A percentile compares a stretch with the other conserved stretches of the same genome.
Conservation (phyloP, 106 monocot genomes). For the Apostasia shenzhenica region DNA sequence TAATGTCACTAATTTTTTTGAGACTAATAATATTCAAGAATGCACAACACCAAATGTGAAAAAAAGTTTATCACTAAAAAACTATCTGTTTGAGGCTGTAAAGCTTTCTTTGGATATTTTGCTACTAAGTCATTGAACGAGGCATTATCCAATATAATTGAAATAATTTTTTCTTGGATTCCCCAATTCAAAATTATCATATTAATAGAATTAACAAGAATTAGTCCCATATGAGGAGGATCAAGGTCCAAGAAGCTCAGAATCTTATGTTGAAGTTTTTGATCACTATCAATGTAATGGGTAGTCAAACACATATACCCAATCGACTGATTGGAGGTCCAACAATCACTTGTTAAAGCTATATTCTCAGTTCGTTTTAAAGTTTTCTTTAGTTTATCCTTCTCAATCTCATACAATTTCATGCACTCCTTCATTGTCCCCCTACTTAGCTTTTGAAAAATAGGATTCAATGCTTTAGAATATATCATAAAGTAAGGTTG, state of each 20-base stretch:
- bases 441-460: no score
- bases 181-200: neutral
- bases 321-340: constrained; percentile 15
- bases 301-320: neutral
- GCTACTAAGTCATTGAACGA: neutral
- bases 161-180: neutral
- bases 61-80: neutral
- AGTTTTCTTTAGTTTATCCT: no score
- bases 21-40: constrained; percentile 17
- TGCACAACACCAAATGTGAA: constrained; percentile 18
- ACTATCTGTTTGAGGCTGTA: neutral
- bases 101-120: neutral
- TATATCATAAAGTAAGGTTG: no score
- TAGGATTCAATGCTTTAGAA: no score
- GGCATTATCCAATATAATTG: constrained; percentile 10
- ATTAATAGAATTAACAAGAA: neutral
- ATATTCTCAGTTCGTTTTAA: no score
- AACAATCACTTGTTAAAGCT: neutral
- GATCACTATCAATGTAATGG: constrained; percentile 12
- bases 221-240: neutral
- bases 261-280: neutral
- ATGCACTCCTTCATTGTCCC: no score
- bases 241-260: constrained; percentile 1
- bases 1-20: neutral
- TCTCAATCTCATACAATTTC: no score